Conservation (phyloP, 148 eudicot species). For the Rhododendron molle region DNA sequence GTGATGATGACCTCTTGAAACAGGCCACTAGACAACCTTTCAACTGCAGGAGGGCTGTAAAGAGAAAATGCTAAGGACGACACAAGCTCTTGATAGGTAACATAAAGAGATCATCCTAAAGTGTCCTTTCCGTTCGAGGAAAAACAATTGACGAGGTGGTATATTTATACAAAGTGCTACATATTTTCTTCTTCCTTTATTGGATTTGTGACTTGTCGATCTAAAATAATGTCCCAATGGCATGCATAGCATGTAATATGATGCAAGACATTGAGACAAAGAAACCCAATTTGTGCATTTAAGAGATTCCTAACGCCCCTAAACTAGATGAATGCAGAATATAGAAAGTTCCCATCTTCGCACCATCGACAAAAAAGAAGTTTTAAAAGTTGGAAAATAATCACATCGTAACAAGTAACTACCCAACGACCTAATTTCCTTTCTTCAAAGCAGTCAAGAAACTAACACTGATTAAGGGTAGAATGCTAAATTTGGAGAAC, state of each 20-base stretch:
- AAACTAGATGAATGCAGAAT: not conserved
- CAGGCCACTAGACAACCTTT: conserved; percentile 64
- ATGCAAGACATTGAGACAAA: not conserved
- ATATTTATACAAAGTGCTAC: not conserved
- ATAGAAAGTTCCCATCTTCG: not conserved
- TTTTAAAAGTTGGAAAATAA: not conserved
- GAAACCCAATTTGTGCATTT: not conserved
- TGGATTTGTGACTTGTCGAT: not conserved
- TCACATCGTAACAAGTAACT: not conserved
- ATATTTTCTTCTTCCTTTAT: not conserved
- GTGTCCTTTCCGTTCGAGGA: not conserved
- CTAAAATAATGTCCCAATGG: not conserved
- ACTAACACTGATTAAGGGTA: not conserved
- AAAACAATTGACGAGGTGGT: not conserved
- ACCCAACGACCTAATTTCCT: not conserved
- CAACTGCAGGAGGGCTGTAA: conserved; percentile 68
- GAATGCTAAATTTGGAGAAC: not conserved
- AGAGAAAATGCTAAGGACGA: not conserved
- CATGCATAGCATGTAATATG: not conserved
- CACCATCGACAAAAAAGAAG: not conserved
- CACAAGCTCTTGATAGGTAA: not conserved
- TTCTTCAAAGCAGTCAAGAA: not conserved
- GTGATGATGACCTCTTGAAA: conserved; percentile 68
- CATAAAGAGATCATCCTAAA: not conserved
- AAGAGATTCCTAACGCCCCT: not conserved